These are phyloP conservation scores for Sordariomycetes sp. DNA, from an alignment of 2,329 filamentous ascomycete species.

Conservation along the genomic window DNA sequence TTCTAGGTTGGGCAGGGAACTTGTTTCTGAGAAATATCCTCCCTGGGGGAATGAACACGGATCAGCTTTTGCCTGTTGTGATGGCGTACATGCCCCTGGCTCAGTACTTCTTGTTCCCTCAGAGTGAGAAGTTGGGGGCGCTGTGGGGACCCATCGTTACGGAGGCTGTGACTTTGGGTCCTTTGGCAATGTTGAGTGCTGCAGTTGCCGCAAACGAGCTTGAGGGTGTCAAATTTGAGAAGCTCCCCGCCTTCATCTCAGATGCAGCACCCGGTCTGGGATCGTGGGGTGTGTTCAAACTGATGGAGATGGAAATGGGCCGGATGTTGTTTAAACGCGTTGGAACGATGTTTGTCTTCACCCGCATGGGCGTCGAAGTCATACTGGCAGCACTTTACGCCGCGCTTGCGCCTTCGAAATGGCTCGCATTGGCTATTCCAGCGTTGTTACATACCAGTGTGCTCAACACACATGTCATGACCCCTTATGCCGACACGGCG, in stretches of 20 bases:
- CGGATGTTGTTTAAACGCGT: conserved; percentile 38
- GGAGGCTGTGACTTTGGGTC: conserved; percentile 64
- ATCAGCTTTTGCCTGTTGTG: conserved; percentile 57
- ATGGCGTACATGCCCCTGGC: conserved; percentile 66
- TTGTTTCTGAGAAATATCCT: conserved; percentile 37
- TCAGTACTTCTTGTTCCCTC: conserved; percentile 62
- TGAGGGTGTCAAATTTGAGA: conserved; percentile 49
- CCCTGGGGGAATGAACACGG: conserved; percentile 30
- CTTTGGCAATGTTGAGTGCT: conserved; percentile 54
- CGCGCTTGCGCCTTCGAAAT: conserved; percentile 57
- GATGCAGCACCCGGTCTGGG: conserved; percentile 58
- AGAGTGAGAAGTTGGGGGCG: conserved; percentile 58
- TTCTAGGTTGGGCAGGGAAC: conserved; percentile 65
- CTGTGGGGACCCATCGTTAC: conserved; percentile 66
- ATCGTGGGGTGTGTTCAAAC: conserved; percentile 56
- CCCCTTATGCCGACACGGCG: conserved; percentile 45
- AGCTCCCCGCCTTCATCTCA: conserved; percentile 44
- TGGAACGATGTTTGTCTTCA: conserved; percentile 55
- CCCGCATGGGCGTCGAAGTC: conserved; percentile 64
- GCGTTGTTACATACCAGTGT: conserved; percentile 62
- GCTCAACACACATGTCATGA: conserved; percentile 66
- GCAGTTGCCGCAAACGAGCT: conserved; percentile 55
- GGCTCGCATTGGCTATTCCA: conserved; percentile 54
- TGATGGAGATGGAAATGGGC: conserved; percentile 30
- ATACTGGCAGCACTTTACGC: conserved; percentile 57